Base-by-base conservation (phyloP, 2,329 filamentous ascomycete genomes). In the Juglanconis sp. region DNA sequence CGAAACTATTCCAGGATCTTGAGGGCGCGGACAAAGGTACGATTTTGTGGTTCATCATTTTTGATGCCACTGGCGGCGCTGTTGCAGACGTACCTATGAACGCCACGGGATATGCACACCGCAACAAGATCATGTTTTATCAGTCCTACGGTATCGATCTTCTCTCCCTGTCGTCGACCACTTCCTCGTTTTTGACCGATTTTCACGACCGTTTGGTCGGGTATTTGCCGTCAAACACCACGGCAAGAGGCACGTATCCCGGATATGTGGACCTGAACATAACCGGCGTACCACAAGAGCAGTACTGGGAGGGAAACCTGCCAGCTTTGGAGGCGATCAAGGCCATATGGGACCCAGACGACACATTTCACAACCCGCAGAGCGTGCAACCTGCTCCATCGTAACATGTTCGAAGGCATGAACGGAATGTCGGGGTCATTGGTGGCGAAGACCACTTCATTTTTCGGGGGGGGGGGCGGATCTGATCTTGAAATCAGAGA, bases 71-170 rank as follows among this genome's bases (percentile, higher is more conserved):
- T 15, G 86, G 84, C 48, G 87, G 87, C 9, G 85, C 84, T 11
- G 78, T 85, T 54, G 79, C 77, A 65, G 84, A 88, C 60, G 73
- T 82, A 1, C 72, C 84, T 0, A 69, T 71, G 62, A 76, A 86
- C 65, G 80, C 80, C 9, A 87, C 86, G 0, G 81, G 85, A 7
- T 89, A 87, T 67, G 79, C 81, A 1, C 86, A 89, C 66, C 81
- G 87, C 51, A 83, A 89, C 74, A 84, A 84, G 64, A 66, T 87
- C 46, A 81, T 88, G 72, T 87, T 86, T 73, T 81, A 86, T 68
- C 84, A 89, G 67, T 82, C 81, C 0, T 88, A 88, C 67, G 83
- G 77, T 8, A 67, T 88, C 49, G 82, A 80, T 17, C 65, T 84
- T 0, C 72, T 77, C 0, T 71, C 71, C 1, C 67, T 87, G 13